Evolutionary conservation across 1,139 yeast genomes (phyloP), one percentile per base, ranked within the genome.

Genomic region (Sporopachydermia cereana): DNA sequence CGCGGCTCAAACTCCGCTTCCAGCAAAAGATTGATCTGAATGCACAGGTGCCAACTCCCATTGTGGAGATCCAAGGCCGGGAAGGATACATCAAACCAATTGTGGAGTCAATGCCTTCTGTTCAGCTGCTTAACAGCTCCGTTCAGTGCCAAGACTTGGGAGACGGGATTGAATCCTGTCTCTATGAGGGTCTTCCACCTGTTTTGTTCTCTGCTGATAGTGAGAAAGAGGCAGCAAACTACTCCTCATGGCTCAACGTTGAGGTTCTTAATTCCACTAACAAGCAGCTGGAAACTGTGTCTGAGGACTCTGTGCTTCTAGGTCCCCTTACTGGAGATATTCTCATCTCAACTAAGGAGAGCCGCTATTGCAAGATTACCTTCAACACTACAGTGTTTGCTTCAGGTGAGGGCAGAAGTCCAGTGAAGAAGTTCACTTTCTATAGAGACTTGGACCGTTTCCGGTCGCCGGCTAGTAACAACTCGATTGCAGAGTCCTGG

Each of bases 1-100:
- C 76, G 36, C 95, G 95, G 7, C 62, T 84, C 59, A 85, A 84
- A 56, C 66, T 84, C 46, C 68, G 89, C 51, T 81, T 82, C 54
- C 60, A 77, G 29, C 88, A 86, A 58, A 61, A 66, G 1, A 66
- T 79, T 45, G 71, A 79, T 51, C 61, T 78, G 47, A 61, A 59
- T 42, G 18, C 39, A 9, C 9, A 12, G n/a, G 22, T 7, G 18
- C 22, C 39, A 12, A n/a, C 9, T 12, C 61, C 77, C 31, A 56
- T 57, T 29, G 78, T 77, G 18, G 63, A 62, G 17, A 71, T 79
- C 1, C 62, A 56, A 48, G 85, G 81, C 3, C 71, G 84, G 53
- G 60, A 64, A n/a, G 76, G 74, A 0, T 64, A 57, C 51, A 64
- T 64, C 51, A 62, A 54, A 51, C 61, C 56, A 2, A 61, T 79